These are phyloP conservation scores for Physcia stellaris DNA, from an alignment of 495 filamentous ascomycete genomes.

Conservation along the genomic window DNA sequence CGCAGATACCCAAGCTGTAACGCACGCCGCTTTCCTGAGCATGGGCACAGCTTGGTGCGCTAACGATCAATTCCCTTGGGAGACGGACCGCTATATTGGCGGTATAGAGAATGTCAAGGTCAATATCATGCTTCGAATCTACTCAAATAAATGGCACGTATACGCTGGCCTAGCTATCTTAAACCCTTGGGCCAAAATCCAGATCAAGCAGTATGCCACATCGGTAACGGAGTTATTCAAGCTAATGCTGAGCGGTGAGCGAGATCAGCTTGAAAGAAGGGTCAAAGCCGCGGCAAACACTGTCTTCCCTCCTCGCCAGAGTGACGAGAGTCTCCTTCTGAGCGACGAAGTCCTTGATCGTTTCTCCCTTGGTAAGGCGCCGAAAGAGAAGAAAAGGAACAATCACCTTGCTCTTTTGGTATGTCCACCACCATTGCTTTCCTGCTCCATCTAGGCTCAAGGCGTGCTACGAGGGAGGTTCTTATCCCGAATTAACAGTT, in stretches of 20 bases:
- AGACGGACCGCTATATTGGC: constrained; percentile 79
- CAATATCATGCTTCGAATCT: constrained; percentile 93
- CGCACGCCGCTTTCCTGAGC: constrained; percentile 88
- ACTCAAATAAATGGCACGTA: constrained; percentile 97
- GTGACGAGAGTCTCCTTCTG: constrained; percentile 57
- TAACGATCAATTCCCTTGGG: constrained; percentile 91
- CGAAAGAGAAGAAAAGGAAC: constrained; percentile 61
- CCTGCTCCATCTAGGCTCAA: too few species aligned
- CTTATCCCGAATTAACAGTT: too few species aligned
- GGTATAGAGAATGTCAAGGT: constrained; percentile 99
- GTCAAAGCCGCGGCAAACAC: constrained; percentile 64
- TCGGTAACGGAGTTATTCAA: constrained; percentile 93
- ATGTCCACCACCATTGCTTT: too few species aligned
- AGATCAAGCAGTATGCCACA: constrained; percentile 86
- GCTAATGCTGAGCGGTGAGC: constrained; percentile 78
- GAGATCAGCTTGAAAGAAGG: constrained; percentile 63
- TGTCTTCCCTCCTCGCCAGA: constrained; percentile 53
- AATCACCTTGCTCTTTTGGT: constrained; percentile 82
- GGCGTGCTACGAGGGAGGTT: too few species aligned
- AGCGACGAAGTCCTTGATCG: constrained; percentile 74
- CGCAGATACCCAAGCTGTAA: constrained; percentile 94
- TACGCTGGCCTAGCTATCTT: constrained; percentile 95
- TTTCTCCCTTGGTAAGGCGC: constrained; percentile 60
- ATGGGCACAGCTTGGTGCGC: constrained; percentile 97
- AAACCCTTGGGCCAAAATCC: constrained; percentile 78